These are phyloP conservation scores for Hirsutella rhossiliensis DNA, from an alignment of 2,329 filamentous ascomycete species.

Conservation along the genomic window DNA sequence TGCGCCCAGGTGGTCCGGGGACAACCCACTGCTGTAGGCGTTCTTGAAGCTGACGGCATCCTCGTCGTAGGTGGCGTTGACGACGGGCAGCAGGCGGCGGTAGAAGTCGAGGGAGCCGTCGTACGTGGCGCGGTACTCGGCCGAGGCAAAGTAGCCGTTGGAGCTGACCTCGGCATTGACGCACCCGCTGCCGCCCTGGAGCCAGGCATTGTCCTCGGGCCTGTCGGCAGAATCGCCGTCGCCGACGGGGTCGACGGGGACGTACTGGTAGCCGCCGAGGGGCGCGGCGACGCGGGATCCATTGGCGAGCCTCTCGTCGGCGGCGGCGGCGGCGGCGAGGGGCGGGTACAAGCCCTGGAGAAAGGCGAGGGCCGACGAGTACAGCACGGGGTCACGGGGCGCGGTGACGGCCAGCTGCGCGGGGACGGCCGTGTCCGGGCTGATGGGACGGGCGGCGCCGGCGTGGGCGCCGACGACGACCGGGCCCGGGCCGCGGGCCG, in stretches of 20 bases:
- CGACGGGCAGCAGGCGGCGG: constrained; percentile 37
- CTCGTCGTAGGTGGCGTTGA: constrained; percentile 38
- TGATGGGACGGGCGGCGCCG: constrained; percentile 50
- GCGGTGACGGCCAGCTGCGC: constrained; percentile 62
- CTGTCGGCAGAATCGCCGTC: constrained; percentile 42
- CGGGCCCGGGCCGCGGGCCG: not conserved
- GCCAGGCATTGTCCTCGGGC: constrained; percentile 44
- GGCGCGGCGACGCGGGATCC: constrained; percentile 54
- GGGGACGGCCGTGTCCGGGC: constrained; percentile 50
- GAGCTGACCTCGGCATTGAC: constrained; percentile 41
- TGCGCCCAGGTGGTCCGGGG: not conserved
- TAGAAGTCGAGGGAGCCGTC: constrained; percentile 49
- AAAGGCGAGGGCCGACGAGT: constrained; percentile 70
- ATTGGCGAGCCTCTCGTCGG: constrained; percentile 59
- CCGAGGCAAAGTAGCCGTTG: constrained; percentile 38
- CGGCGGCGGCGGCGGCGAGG: constrained; percentile 37
- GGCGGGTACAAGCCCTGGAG: constrained; percentile 82
- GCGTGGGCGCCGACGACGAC: constrained; percentile 42
- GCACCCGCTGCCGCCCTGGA: constrained; percentile 47
- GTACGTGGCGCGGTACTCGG: constrained; percentile 31
- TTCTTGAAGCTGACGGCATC: constrained; percentile 41
- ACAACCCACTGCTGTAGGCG: constrained; percentile 45
- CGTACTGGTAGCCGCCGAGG: constrained; percentile 71
- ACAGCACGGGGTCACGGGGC: constrained; percentile 64
- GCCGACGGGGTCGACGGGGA: constrained; percentile 55